Base-by-base conservation (phyloP, 148 eudicot species). In the Fagopyrum esculentum region DNA sequence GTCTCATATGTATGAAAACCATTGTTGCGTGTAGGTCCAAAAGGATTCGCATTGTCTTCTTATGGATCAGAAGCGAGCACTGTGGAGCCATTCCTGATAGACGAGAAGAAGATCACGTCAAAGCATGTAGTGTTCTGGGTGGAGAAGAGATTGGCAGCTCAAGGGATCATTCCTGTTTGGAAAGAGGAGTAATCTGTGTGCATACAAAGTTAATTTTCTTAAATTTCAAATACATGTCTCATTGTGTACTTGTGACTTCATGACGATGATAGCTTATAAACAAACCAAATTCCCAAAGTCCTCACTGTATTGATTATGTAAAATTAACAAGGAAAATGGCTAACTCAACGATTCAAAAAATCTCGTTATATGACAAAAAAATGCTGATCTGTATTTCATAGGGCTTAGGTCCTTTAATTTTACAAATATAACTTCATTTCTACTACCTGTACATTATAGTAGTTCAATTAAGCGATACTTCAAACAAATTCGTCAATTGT, bases 81-180 rank as follows among this genome's bases (percentile, higher is more conserved):
- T 1, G 88, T 93, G 22, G 98, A 93, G 80, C 98, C 98, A 9
- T 93, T 93, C 78, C 88, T 93, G n/a, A 78, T 90, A 46, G 95
- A 90, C 74, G 97, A 92, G 88, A 92, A 88, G 86, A 92, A 87
- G 73, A 79, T 88, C 66, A 88, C 90, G 1, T 81, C 97, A 45
- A 90, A 81, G 72, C 96, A 83, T 55, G 85, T 90, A 9, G 91
- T 93, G 54, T 92, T 93, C 82, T 92, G 97, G 96, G 91, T 92
- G 72, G 95, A 90, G 84, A 92, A 92, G 90, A 86, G 97, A 69
- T 83, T 92, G 81, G 97, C 97, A 61, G 96, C 97, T 81, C 97
- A 92, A 83, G 97, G 97, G 78, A 92, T 92, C 78, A 87, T 93
- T 72, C 88, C 93, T 45, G 91, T 93, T 17, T 90, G 90, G 93